A percentile compares a stretch with the other conserved stretches of the same genome.
Evolutionary conservation across 2,329 filamentous ascomycete species (phyloP).

Genomic region (Cercospora berteroae): DNA sequence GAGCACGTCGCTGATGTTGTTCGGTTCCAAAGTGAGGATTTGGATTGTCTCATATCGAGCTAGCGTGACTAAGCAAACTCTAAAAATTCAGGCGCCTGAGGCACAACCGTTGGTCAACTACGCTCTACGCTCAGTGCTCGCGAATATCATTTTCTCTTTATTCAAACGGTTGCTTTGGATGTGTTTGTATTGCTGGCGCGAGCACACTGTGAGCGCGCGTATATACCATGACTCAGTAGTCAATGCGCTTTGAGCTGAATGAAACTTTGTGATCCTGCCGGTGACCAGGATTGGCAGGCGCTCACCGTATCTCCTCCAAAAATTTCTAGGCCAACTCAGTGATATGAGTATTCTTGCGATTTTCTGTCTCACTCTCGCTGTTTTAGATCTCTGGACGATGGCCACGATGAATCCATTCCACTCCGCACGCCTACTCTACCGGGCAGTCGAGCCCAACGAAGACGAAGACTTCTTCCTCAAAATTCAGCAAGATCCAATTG

Average conservation of each 20-base stretch:
- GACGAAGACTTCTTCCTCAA: slow-evolving; percentile 34
- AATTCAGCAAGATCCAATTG: slow-evolving; percentile 21
- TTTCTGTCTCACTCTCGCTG: neutral
- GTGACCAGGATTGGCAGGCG: neutral
- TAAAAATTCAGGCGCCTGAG: neutral
- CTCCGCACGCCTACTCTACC: slow-evolving; percentile 43
- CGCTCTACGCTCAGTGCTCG: neutral
- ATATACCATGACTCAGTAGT: neutral
- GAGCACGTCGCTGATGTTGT: neutral
- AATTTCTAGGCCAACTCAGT: neutral
- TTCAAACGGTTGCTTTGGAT: neutral
- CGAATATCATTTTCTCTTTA: neutral
- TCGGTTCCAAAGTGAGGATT: neutral
- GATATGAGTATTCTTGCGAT: neutral
- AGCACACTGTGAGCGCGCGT: neutral
- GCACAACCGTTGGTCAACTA: neutral
- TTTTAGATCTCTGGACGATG: neutral
- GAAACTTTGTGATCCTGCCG: neutral
- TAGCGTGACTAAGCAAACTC: neutral
- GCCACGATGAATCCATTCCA: slow-evolving; percentile 33
- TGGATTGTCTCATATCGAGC: neutral
- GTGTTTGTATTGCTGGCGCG: neutral
- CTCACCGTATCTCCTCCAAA: neutral
- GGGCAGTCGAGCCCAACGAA: slow-evolving; percentile 36
- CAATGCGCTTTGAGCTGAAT: neutral